Conservation (phyloP, 2,329 filamentous ascomycete genomes). For the Trichoderma oligosporum region DNA sequence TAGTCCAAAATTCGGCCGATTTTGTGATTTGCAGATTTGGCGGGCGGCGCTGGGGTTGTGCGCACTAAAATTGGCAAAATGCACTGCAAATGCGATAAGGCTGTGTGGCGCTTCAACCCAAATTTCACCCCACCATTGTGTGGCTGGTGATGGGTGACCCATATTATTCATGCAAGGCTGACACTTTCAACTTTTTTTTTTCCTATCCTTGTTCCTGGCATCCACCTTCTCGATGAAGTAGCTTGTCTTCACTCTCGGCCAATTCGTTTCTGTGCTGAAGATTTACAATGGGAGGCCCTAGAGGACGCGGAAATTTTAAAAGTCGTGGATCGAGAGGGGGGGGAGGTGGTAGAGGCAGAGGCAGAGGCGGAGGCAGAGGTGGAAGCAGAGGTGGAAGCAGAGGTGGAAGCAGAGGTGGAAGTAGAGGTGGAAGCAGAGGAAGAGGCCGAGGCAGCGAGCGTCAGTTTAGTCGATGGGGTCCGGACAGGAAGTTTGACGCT, state of each 20-base stretch:
- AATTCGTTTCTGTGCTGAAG: not conserved
- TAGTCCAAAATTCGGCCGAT: conserved; percentile 39
- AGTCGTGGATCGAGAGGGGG: conserved; percentile 32
- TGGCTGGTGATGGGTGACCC: conserved; percentile 32
- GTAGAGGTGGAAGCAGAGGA: conserved; percentile 17
- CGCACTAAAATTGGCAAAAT: conserved; percentile 49
- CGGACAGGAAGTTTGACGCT: conserved; percentile 36
- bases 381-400: conserved; percentile 24
- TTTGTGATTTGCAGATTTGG: conserved; percentile 43
- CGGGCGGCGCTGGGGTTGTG: conserved; percentile 47
- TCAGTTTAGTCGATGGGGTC: conserved; percentile 36
- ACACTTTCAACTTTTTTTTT: conserved; percentile 33
- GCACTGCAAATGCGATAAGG: conserved; percentile 34
- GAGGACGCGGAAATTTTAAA: conserved; percentile 34
- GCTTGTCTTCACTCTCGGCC: conserved; percentile 20
- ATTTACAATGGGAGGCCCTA: conserved; percentile 35
- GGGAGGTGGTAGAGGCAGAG: conserved; percentile 27
- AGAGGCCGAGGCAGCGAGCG: too few species aligned
- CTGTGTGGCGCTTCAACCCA: conserved; percentile 32
- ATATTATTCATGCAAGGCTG: conserved; percentile 35
- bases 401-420: conserved; percentile 31
- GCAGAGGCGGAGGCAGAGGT: conserved; percentile 29
- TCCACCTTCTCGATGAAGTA: not conserved
- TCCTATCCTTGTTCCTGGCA: not conserved
- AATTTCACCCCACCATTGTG: conserved; percentile 30